phyloP scores from a whole-genome alignment of 1,284 basidiomycete genomes.

The Pseudozyma sp. region DNA sequence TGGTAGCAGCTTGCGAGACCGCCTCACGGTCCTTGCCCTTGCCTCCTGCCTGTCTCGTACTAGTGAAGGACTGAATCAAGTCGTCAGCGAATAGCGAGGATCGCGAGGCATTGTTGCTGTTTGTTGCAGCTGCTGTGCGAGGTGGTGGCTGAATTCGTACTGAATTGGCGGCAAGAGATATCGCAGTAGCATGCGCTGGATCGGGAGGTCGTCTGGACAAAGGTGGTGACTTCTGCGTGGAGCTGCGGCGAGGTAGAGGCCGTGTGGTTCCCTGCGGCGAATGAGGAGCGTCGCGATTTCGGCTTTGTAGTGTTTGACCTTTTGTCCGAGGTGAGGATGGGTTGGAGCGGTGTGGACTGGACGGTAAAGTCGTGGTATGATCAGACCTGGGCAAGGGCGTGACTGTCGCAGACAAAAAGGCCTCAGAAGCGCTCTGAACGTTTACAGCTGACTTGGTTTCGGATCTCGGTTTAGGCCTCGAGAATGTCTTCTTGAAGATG shows the following conservation, averaged over 20 bases:
- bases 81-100: conserved; percentile 51
- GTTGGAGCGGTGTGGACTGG: not conserved
- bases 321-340: not conserved
- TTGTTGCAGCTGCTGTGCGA: conserved; percentile 12
- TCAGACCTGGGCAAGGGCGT: conserved; percentile 1
- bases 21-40: conserved; percentile 43
- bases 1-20: conserved; percentile 28
- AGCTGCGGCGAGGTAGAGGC: no score
- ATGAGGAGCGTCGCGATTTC: no score
- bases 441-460: not conserved
- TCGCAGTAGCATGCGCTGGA: conserved; percentile 26
- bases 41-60: conserved; percentile 11
- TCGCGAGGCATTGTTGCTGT: conserved; percentile 30
- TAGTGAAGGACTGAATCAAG: conserved; percentile 24
- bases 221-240: conserved; percentile 8
- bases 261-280: no score
- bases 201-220: conserved; percentile 15
- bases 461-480: conserved; percentile 11
- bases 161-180: conserved; percentile 41
- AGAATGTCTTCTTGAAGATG: conserved; percentile 48
- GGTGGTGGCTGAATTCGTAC: conserved; percentile 44
- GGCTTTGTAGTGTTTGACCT: no score
- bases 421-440: conserved; percentile 3
- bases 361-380: not conserved
- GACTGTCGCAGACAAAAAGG: conserved; percentile 15